A percentile compares a stretch with the other conserved stretches of the same genome.
These are phyloP conservation scores for Scheffersomyces parashehatae DNA, from an alignment of 1,139 yeast genomes.

Conservation along the genomic window DNA sequence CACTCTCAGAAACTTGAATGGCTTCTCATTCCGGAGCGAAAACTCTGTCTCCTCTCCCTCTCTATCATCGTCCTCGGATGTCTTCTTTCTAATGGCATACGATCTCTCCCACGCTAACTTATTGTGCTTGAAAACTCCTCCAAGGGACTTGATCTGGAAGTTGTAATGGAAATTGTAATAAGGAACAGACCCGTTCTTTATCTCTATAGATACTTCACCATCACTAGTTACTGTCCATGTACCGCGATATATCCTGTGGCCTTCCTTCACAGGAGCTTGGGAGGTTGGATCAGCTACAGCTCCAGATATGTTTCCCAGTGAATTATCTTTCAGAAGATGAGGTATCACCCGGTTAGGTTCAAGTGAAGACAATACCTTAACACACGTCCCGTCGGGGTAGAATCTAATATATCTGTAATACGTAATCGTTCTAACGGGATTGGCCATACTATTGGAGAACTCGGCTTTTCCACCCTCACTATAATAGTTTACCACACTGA, in stretches of 20 bases:
- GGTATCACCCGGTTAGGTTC: constrained; percentile 69
- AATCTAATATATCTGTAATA: constrained; percentile 85
- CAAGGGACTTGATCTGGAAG: constrained; percentile 56
- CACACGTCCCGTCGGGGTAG: constrained; percentile 73
- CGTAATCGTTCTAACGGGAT: constrained; percentile 80
- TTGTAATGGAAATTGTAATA: constrained; percentile 65
- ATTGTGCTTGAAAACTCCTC: constrained; percentile 56
- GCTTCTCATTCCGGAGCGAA: constrained; percentile 67
- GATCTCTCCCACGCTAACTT: constrained; percentile 69
- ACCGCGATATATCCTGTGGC: constrained; percentile 48
- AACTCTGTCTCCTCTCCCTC: constrained; percentile 57
- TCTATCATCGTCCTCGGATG: constrained; percentile 34
- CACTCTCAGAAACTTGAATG: constrained; percentile 71
- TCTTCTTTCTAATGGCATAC: constrained; percentile 52
- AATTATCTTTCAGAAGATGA: constrained; percentile 38
- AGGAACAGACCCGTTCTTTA: constrained; percentile 62
- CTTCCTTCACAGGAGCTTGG: constrained; percentile 19
- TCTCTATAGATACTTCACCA: constrained; percentile 55
- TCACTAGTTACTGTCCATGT: constrained; percentile 50
- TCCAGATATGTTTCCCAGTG: constrained; percentile 1
- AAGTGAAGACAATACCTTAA: constrained; percentile 62
- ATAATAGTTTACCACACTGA: constrained; percentile 80
- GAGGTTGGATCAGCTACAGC: not conserved
- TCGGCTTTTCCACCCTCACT: constrained; percentile 75
- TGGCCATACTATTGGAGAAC: constrained; percentile 66